A percentile compares a stretch with the other conserved stretches of the same genome.
Evolutionary conservation across 257 asterid genomes (phyloP).

Genomic region (Coffea canephora): DNA sequence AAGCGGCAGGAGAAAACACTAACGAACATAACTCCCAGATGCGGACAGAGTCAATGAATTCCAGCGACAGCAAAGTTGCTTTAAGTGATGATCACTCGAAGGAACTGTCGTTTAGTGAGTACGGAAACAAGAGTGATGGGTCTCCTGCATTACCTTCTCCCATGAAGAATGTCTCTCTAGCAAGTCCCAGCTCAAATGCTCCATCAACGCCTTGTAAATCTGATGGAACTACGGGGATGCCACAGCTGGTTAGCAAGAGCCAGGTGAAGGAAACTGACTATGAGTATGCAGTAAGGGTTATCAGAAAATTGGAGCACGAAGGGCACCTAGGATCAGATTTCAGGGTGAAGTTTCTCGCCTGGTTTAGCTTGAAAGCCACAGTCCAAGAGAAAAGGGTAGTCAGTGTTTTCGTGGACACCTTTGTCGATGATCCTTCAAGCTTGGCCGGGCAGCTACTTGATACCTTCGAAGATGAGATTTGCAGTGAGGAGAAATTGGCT

Average conservation of each 20-base stretch:
- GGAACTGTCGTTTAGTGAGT: constrained; percentile 17
- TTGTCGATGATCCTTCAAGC: constrained; percentile 58
- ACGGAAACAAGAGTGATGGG: constrained; percentile 21
- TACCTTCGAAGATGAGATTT: constrained; percentile 54
- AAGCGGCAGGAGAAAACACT: constrained; percentile 14
- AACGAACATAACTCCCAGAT: constrained; percentile 10
- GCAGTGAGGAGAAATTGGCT: constrained; percentile 39
- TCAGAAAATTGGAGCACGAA: constrained; percentile 67
- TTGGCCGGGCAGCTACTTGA: constrained; percentile 74
- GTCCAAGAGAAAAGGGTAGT: constrained; percentile 60
- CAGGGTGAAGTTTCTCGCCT: constrained; percentile 73
- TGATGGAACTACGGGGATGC: constrained; percentile 26
- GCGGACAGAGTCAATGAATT: constrained; percentile 35
- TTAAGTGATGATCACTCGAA: constrained; percentile 23
- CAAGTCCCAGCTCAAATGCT: constrained; percentile 29
- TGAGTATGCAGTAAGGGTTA: constrained; percentile 70
- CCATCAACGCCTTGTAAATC: constrained; percentile 34
- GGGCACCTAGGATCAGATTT: constrained; percentile 59
- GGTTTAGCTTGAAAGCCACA: constrained; percentile 78
- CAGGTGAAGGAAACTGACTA: constrained; percentile 40
- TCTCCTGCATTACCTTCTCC: constrained; percentile 17
- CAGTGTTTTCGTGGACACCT: constrained; percentile 62
- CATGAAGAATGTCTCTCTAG: constrained; percentile 17
- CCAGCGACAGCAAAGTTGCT: constrained; percentile 32
- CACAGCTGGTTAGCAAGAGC: constrained; percentile 9